phyloP scores from a whole-genome alignment of 2,329 filamentous ascomycete species.

The Escovopsis sp. region DNA sequence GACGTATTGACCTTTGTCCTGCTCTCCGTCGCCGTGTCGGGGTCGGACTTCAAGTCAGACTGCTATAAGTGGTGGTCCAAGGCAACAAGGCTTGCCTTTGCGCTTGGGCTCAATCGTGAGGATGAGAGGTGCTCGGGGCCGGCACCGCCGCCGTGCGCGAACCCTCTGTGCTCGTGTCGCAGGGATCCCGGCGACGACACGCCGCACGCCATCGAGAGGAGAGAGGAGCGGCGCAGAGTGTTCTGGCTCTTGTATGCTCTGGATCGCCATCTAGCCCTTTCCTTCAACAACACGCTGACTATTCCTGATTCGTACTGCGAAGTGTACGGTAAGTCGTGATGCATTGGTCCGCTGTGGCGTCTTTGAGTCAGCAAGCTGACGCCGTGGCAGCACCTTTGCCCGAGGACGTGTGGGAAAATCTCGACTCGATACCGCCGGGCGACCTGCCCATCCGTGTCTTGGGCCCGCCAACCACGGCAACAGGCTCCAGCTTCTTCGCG shows the following conservation, averaged over 20 bases:
- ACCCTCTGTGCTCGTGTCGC: conserved; percentile 17
- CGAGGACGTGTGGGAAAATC: conserved; percentile 24
- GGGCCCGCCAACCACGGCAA: conserved; percentile 23
- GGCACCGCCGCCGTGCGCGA: conserved; percentile 14
- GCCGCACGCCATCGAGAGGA: conserved; percentile 21
- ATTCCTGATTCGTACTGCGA: conserved; percentile 32
- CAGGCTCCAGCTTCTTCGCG: conserved; percentile 31
- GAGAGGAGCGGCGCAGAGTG: conserved; percentile 29
- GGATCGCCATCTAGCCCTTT: conserved; percentile 31
- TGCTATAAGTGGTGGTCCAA: conserved; percentile 32
- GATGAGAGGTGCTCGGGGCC: conserved; percentile 18
- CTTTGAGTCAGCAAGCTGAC: neutral
- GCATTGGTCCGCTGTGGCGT: too few relatives aligned
- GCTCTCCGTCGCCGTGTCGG: conserved; percentile 29
- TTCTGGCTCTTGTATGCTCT: conserved; percentile 33
- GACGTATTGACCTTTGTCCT: conserved; percentile 30
- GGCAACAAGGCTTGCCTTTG: conserved; percentile 22
- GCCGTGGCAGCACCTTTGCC: conserved; percentile 19
- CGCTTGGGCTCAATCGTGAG: conserved; percentile 22
- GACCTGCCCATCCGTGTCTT: conserved; percentile 18
- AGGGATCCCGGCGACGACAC: conserved; percentile 13
- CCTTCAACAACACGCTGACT: conserved; percentile 27
- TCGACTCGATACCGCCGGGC: conserved; percentile 16
- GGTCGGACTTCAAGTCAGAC: conserved; percentile 32
- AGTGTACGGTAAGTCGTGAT: conserved; percentile 16